phyloP scores from a whole-genome alignment of 345 rosid genomes.

The Abelmoschus esculentus region DNA sequence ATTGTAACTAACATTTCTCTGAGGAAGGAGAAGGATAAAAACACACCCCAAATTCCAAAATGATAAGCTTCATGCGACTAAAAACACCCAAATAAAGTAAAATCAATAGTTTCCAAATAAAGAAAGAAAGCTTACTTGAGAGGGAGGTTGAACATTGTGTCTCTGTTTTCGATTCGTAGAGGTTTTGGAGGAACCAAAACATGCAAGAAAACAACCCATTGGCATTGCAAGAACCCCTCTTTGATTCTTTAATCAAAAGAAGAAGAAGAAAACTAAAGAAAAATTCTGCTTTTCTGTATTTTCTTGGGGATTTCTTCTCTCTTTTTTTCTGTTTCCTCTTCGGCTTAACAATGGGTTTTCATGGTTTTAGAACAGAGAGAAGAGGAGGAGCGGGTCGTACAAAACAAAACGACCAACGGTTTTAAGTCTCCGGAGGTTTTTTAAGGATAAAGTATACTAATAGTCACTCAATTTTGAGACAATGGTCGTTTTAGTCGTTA shows the following conservation, averaged over 20 bases:
- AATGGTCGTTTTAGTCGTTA: no score
- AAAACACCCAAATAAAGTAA: not conserved
- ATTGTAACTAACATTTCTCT: constrained; percentile 21
- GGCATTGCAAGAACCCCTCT: constrained; percentile 32
- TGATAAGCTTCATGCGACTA: not conserved
- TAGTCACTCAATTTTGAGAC: no score
- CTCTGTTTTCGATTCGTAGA: constrained; percentile 36
- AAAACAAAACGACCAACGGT: constrained; percentile 38
- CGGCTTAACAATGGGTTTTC: constrained; percentile 19
- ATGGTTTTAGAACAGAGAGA: constrained; percentile 16
- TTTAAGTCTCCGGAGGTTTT: constrained; percentile 20
- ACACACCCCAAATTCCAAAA: not conserved
- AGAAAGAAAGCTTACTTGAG: constrained; percentile 27
- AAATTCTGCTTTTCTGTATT: not conserved
- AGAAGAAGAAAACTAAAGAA: no score
- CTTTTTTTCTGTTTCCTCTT: no score
- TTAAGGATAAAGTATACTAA: no score
- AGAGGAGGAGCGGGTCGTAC: constrained; percentile 23
- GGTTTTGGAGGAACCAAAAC: constrained; percentile 79
- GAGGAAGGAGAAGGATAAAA: not conserved
- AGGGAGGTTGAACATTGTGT: constrained; percentile 40
- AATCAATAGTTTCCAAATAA: not conserved
- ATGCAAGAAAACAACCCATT: constrained; percentile 82
- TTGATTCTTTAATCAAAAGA: not conserved
- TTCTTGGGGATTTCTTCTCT: not conserved